Conservation (phyloP, 805 yeast genomes). For the Metschnikowia gruessii region DNA sequence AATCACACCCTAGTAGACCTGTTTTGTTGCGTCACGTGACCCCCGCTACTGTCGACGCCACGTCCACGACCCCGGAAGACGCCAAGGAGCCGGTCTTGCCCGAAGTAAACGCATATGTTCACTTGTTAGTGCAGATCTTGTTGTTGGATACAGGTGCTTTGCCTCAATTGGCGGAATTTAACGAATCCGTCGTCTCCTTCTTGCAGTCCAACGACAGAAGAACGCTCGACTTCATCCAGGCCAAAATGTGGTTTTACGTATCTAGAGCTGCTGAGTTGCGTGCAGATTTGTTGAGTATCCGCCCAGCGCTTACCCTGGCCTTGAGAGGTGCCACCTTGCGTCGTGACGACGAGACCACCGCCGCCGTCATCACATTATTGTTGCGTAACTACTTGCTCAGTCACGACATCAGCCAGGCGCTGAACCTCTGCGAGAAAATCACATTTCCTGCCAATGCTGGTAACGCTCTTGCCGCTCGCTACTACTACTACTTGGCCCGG, state of each 20-base stretch:
- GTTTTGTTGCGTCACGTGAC: constrained; percentile 30
- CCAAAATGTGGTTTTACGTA: constrained; percentile 90
- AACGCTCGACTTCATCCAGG: constrained; percentile 78
- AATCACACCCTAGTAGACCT: constrained; percentile 39
- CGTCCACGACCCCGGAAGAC: constrained; percentile 21
- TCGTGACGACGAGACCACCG: constrained; percentile 90
- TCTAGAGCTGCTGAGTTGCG: constrained; percentile 69
- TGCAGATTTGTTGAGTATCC: constrained; percentile 50
- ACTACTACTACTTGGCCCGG: constrained; percentile 86
- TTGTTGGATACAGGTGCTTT: constrained; percentile 61
- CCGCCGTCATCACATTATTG: constrained; percentile 79
- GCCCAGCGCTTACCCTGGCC: constrained; percentile 68
- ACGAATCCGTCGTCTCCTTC: constrained; percentile 48
- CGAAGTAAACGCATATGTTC: constrained; percentile 76
- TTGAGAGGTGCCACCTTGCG: constrained; percentile 87
- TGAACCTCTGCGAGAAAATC: constrained; percentile 82
- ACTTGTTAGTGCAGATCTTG: constrained; percentile 73
- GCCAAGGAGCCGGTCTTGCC: constrained; percentile 48
- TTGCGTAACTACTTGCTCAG: constrained; percentile 73
- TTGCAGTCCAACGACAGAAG: constrained; percentile 72
- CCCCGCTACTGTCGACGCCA: constrained; percentile 17
- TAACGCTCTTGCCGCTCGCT: constrained; percentile 87
- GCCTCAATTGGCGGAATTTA: constrained; percentile 50
- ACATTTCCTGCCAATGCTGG: constrained; percentile 84
- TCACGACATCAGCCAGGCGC: constrained; percentile 84